These are phyloP conservation scores for Cystofilobasidium bisporidii DNA, from an alignment of 768 basidiomycete genomes.

Conservation along the genomic window DNA sequence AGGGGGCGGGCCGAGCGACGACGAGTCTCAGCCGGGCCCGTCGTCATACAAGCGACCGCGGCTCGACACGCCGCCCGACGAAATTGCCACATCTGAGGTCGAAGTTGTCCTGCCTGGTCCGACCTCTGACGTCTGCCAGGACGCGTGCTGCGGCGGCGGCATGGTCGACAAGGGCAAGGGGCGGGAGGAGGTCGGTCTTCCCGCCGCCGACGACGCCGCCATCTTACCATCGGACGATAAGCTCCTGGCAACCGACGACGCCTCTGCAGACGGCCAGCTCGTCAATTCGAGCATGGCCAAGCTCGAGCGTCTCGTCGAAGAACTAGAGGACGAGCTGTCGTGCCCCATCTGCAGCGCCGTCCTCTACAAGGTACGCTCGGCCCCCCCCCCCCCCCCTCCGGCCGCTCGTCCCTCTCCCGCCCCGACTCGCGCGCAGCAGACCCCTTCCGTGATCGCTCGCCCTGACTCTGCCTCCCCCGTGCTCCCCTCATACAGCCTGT, in stretches of 20 bases:
- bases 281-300: background rate
- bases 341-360: constrained; percentile 19
- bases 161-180: background rate
- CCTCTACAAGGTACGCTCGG: constrained; percentile 15
- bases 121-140: background rate
- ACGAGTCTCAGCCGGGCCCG: background rate
- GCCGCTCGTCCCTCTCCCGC: background rate
- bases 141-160: background rate
- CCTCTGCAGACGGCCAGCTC: background rate
- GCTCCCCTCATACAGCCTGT: constrained; percentile 1
- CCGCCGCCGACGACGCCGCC: background rate
- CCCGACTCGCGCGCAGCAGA: background rate
- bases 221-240: too few relatives aligned
- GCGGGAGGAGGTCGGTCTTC: background rate
- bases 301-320: constrained; percentile 8
- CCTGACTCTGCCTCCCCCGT: background rate
- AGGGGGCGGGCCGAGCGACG: too few relatives aligned
- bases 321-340: constrained; percentile 16
- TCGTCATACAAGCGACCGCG: background rate
- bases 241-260: background rate
- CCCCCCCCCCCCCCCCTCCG: too few relatives aligned
- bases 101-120: background rate
- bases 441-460: too few relatives aligned
- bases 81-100: background rate
- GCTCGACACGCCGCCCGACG: background rate